A percentile compares a stretch with the other conserved stretches of the same genome.
Conservation (phyloP, 1,139 yeast genomes). For the Zygosaccharomyces sapae region DNA sequence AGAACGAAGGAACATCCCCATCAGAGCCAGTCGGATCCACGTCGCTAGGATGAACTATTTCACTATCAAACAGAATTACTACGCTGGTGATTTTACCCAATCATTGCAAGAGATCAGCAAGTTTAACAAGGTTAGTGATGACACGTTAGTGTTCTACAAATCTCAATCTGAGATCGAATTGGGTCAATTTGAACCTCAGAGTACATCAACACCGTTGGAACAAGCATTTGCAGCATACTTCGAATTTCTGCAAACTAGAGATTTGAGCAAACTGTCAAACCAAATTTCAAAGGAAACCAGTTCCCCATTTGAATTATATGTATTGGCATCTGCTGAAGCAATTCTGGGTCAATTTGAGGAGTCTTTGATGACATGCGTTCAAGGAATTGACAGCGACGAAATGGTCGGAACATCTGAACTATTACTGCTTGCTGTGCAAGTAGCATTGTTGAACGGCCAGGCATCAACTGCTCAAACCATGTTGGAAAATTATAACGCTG, state of each 20-base stretch:
- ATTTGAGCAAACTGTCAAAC: constrained; percentile 19
- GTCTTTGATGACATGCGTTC: constrained; percentile 26
- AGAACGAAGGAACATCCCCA: neutral
- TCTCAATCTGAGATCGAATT: constrained; percentile 27
- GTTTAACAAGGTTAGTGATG: constrained; percentile 24
- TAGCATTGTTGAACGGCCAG: constrained; percentile 29
- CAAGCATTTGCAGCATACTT: constrained; percentile 22
- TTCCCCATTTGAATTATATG: constrained; percentile 25
- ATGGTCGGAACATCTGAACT: constrained; percentile 29
- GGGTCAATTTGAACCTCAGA: constrained; percentile 16
- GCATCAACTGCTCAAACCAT: constrained; percentile 26
- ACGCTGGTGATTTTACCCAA: constrained; percentile 31
- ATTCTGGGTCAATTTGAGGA: constrained; percentile 26
- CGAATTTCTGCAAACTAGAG: constrained; percentile 20
- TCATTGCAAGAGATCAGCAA: constrained; percentile 27
- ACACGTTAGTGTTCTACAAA: constrained; percentile 30
- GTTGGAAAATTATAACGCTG: constrained; percentile 28
- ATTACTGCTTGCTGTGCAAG: constrained; percentile 31
- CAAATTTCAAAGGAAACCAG: constrained; percentile 16
- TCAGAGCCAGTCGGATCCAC: too few relatives aligned
- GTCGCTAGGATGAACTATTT: constrained; percentile 30
- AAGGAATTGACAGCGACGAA: constrained; percentile 28
- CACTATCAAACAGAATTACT: constrained; percentile 33
- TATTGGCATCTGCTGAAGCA: constrained; percentile 31
- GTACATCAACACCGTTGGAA: constrained; percentile 17